These are phyloP conservation scores for Fusarium sp. DNA, from an alignment of 2,329 filamentous ascomycete genomes.

Conservation along the genomic window DNA sequence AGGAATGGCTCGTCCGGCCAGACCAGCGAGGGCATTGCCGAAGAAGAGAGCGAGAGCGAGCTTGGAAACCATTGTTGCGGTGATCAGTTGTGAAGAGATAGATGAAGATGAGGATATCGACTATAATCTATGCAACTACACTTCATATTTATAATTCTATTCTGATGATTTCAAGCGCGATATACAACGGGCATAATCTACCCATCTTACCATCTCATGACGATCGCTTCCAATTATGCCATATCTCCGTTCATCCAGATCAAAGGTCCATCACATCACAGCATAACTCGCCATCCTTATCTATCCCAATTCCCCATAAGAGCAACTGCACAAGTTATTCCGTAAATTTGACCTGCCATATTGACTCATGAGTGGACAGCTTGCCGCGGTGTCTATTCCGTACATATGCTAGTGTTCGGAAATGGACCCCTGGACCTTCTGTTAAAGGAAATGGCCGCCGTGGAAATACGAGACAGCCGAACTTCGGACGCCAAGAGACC, in stretches of 20 bases:
- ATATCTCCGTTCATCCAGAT: conserved; percentile 1
- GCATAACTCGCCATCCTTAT: neutral
- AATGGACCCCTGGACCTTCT: conserved; percentile 8
- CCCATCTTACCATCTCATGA: neutral
- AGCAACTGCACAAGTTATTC: neutral
- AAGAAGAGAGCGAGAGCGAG: conserved; percentile 11
- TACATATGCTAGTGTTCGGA: neutral
- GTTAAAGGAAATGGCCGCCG: conserved; percentile 1
- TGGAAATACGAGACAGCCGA: conserved; percentile 3
- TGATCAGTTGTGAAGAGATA: neutral
- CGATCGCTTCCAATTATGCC: conserved; percentile 9
- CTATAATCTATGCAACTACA: neutral
- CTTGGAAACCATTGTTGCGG: conserved; percentile 27
- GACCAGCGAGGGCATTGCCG: conserved; percentile 14
- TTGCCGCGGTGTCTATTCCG: neutral
- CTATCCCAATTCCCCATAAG: neutral
- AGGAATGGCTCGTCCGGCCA: neutral
- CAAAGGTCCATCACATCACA: conserved; percentile 9
- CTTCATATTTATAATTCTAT: conserved; percentile 1
- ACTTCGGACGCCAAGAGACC: neutral
- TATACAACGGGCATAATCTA: neutral
- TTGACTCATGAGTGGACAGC: neutral
- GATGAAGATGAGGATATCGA: neutral
- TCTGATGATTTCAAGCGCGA: fast-evolving
- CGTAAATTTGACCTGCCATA: conserved; percentile 7